A percentile compares a stretch with the other conserved stretches of the same genome.
Conservation (phyloP, 306 rosid species). For the Pueraria montana region DNA sequence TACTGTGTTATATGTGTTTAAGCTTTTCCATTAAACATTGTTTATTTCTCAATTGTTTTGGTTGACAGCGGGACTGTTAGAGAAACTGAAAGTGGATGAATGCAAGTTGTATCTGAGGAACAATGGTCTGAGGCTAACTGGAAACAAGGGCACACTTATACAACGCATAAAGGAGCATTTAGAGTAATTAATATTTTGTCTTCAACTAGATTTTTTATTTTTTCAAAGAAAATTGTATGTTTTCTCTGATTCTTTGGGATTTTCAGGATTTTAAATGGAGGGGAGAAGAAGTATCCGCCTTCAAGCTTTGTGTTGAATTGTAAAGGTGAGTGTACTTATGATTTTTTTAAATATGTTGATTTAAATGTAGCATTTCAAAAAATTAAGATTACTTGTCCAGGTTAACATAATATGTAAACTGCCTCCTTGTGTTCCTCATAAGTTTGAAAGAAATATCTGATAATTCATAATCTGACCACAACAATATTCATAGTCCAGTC, state of each 20-base stretch:
- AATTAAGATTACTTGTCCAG: neutral
- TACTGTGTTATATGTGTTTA: neutral
- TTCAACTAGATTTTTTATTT: neutral
- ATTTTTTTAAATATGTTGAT: neutral
- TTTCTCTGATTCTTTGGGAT: slow-evolving; percentile 48
- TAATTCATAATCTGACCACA: neutral
- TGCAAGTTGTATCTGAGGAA: slow-evolving; percentile 84
- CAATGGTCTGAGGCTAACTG: slow-evolving; percentile 81
- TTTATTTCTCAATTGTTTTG: slow-evolving; percentile 28
- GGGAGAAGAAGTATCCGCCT: slow-evolving; percentile 75
- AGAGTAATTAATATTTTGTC: slow-evolving; percentile 62
- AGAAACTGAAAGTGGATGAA: slow-evolving; percentile 80
- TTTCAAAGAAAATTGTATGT: slow-evolving; percentile 2
- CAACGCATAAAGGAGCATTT: slow-evolving; percentile 78
- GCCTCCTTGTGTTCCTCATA: slow-evolving; percentile 13
- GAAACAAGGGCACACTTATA: slow-evolving; percentile 75
- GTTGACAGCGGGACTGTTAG: slow-evolving; percentile 62
- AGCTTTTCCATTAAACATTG: neutral
- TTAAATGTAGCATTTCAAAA: slow-evolving; percentile 15
- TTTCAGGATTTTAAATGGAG: slow-evolving; percentile 83
- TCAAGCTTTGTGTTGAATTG: slow-evolving; percentile 80
- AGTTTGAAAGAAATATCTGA: neutral
- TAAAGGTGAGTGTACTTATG: slow-evolving; percentile 62
- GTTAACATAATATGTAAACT: slow-evolving; percentile 23
- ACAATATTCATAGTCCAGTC: slow-evolving; percentile 3